phyloP scores from a whole-genome alignment of 148 eudicot genomes.

The Bassia scoparia region DNA sequence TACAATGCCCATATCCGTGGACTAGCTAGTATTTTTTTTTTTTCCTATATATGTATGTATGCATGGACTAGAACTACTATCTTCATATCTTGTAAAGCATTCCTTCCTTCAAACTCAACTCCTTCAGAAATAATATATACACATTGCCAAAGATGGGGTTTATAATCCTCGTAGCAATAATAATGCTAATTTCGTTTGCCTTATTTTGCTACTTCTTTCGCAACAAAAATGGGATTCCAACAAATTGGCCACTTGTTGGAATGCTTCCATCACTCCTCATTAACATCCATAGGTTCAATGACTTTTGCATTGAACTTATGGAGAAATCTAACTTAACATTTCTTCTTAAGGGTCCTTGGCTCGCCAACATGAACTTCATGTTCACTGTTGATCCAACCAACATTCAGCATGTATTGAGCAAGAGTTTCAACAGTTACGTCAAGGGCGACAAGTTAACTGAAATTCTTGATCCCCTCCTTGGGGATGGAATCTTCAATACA shows the following conservation, averaged over 20 bases:
- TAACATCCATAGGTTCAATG: constrained; percentile 29
- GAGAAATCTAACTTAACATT: constrained; percentile 23
- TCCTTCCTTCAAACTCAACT: no score
- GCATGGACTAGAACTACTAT: no score
- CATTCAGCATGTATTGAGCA: constrained; percentile 44
- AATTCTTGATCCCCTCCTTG: constrained; percentile 41
- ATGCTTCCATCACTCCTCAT: constrained; percentile 46
- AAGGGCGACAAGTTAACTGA: constrained; percentile 39
- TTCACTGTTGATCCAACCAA: no score
- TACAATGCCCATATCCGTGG: no score
- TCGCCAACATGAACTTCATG: constrained; percentile 38
- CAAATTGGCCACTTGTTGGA: constrained; percentile 46
- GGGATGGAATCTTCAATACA: constrained; percentile 51
- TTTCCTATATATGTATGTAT: no score
- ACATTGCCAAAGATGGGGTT: neutral
- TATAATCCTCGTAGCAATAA: constrained; percentile 1
- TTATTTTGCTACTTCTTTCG: constrained; percentile 8
- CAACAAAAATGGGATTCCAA: constrained; percentile 30
- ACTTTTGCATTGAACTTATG: constrained; percentile 19
- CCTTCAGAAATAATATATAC: no score
- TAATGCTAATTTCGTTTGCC: neutral
- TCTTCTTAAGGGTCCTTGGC: constrained; percentile 53
- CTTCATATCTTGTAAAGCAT: no score
- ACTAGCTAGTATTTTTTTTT: no score
- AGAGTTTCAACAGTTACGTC: constrained; percentile 39